Evolutionary conservation across 371 early-diverging fungal species (phyloP), one percentile per base, ranked within the genome.

Genomic region (Coemansia sp.): DNA sequence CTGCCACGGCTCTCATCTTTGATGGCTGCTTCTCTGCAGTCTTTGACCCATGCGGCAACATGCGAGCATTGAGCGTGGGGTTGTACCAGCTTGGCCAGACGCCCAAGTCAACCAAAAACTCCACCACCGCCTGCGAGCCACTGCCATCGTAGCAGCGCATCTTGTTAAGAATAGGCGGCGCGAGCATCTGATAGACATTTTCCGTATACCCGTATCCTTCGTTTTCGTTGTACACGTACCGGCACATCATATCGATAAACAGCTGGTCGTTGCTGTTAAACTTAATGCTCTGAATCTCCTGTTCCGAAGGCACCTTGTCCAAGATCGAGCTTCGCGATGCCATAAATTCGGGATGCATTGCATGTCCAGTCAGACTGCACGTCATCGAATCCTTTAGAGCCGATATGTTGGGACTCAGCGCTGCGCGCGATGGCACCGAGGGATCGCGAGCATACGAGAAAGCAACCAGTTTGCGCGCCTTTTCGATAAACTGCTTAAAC

Each of bases 71-170:
- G 27, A 77, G 65, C 11, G 60, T 45, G 6, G 79, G 68, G 66
- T 89, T 90, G 61, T 89, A 88, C 87, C 87, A 89, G 4, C 66
- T 72, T 16, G 84, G 78, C 83, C 90, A 87, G 56, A 93, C 86
- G 53, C 94, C 94, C 13, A 95, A 80, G 48, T 93, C 91, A 42
- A 83, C 85, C 45, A 95, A 78, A 40, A 93, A 87, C 31, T 75
- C 72, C 4, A 83, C 67, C 0, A 88, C 91, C 3, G 87, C 79
- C 7, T 77, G 59, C 5, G 77, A 66, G 42, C 86, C 85, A 26
- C 82, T 61, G 55, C 82, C 76, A 3, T 79, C 77, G 63, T 91
- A 92, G 24, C 70, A 68, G 21, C 78, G 79, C 59, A 91, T 67
- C 26, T 88, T 88, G 65, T 90, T 85, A 24, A 94, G 71, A 3